Evolutionary conservation across 306 rosid species (phyloP), one percentile per base, ranked within the genome.

Genomic region (Oxytropis ochrocephala): DNA sequence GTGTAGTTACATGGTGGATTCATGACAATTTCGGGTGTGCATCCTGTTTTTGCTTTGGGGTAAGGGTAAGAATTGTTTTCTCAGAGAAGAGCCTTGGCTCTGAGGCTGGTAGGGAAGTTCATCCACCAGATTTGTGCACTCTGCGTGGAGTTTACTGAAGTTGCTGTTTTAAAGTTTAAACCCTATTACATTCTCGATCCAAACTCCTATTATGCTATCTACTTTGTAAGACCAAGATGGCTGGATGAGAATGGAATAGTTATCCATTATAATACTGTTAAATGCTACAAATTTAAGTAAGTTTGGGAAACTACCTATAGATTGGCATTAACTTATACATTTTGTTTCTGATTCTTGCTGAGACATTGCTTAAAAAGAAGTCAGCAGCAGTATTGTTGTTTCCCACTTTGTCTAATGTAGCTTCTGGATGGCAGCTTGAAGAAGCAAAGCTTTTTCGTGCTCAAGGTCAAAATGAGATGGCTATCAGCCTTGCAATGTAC

Each of bases 381-480:
- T 70, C 68, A 32, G 21, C 42, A 30, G 14, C 67, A 48, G 27
- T 35, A 69, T 73, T 41, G 0, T 42, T 38, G 12, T 64, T 73
- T 21, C 57, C 56, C 42, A 41, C 29, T 41, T 48, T 39, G 32
- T 10, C 18, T 66, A 50, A 27, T 70, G 43, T 18, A 47, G 35
- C 48, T 74, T 77, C 51, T 70, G 43, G 58, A 38, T 80, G 65
- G 78, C 91, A 93, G 98, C 93, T 93, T 69, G 91, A 90, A 86
- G 98, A 93, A 79, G 97, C 98, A 74, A 93, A 93, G 91, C 91
- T 93, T 75, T 76, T 90, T 82, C 98, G 96, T 42, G 87, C 88
- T 78, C 97, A 90, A 90, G 91, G 90, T 65, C 98, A 81, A 77
- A 85, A 83, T 81, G 88, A 82, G 86, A 83, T 86, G 86, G 98